Percentiles rank a stretch among this genome's conserved stretches.
phyloP scores from a whole-genome alignment of 2,329 filamentous ascomycete species.

The Fusarium oligoseptatum region DNA sequence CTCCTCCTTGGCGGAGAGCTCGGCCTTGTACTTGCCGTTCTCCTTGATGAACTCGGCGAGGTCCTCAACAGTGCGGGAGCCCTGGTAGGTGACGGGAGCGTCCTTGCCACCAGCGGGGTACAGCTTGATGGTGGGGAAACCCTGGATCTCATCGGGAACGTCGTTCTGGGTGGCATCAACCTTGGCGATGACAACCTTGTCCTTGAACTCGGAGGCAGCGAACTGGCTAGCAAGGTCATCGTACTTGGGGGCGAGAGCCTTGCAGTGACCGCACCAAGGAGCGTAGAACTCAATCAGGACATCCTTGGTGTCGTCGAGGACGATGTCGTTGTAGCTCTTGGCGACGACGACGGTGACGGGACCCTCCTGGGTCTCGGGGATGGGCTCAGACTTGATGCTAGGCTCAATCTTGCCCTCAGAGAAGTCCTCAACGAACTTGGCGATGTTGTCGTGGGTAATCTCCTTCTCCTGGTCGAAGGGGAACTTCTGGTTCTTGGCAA shows the following conservation, averaged over 20 bases:
- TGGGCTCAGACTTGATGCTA: slow-evolving; percentile 98
- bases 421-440: slow-evolving; percentile 88
- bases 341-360: slow-evolving; percentile 90
- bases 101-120: slow-evolving; percentile 92
- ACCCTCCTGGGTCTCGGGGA: slow-evolving; percentile 93
- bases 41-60: slow-evolving; percentile 93
- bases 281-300: slow-evolving; percentile 99
- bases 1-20: slow-evolving; percentile 70
- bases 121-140: slow-evolving; percentile 99
- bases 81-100: slow-evolving; percentile 86
- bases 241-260: slow-evolving; percentile 96
- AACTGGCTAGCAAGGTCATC: slow-evolving; percentile 89
- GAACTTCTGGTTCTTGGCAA: slow-evolving; percentile 95
- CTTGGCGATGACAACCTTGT: slow-evolving; percentile 94
- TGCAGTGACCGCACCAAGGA: slow-evolving; percentile 99
- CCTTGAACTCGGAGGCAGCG: slow-evolving; percentile 81
- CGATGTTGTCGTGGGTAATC: slow-evolving; percentile 78
- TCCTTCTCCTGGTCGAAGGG: slow-evolving; percentile 89
- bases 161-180: slow-evolving; percentile 97
- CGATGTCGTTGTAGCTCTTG: slow-evolving; percentile 91
- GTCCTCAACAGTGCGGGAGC: slow-evolving; percentile 90
- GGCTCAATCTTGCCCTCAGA: slow-evolving; percentile 89
- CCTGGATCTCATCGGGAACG: slow-evolving; percentile 94
- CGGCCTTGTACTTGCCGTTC: slow-evolving; percentile 90
- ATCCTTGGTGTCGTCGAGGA: slow-evolving; percentile 95